phyloP scores from a whole-genome alignment of 2,329 filamentous ascomycete species.

The Amphichorda felina region DNA sequence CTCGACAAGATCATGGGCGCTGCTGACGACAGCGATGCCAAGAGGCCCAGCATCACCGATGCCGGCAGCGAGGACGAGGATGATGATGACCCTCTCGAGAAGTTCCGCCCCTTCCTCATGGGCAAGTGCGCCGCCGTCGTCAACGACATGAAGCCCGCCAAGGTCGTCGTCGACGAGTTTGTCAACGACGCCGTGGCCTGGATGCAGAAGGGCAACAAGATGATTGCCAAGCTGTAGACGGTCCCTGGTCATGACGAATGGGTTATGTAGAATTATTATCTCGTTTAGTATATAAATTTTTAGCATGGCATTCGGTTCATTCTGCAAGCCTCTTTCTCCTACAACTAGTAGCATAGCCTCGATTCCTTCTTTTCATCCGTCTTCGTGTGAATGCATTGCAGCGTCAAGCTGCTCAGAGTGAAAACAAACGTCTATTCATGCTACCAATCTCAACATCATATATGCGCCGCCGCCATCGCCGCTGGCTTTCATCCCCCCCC shows the following conservation, averaged over 20 bases:
- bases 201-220: conserved; percentile 55
- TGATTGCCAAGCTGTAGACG: conserved; percentile 58
- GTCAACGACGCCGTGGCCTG: conserved; percentile 67
- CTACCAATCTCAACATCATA: conserved; percentile 15
- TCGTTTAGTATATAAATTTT: background rate
- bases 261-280: background rate
- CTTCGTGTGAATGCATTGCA: no score
- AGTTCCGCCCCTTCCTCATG: conserved; percentile 87
- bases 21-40: conserved; percentile 49
- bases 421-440: conserved; percentile 18
- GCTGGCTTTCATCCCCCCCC: no score
- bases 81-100: conserved; percentile 81
- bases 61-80: conserved; percentile 47
- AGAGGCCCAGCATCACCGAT: conserved; percentile 38
- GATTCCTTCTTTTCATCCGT: no score
- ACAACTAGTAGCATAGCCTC: background rate
- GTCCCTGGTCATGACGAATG: background rate
- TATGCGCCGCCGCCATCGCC: no score
- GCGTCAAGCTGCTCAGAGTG: no score
- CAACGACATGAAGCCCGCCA: conserved; percentile 84
- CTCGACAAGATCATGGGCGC: conserved; percentile 65
- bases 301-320: no score
- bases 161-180: conserved; percentile 89
- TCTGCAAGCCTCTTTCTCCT: background rate
- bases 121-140: conserved; percentile 92